Conservation (phyloP, 2,329 filamentous ascomycete genomes). For the Alternaria consortialis region DNA sequence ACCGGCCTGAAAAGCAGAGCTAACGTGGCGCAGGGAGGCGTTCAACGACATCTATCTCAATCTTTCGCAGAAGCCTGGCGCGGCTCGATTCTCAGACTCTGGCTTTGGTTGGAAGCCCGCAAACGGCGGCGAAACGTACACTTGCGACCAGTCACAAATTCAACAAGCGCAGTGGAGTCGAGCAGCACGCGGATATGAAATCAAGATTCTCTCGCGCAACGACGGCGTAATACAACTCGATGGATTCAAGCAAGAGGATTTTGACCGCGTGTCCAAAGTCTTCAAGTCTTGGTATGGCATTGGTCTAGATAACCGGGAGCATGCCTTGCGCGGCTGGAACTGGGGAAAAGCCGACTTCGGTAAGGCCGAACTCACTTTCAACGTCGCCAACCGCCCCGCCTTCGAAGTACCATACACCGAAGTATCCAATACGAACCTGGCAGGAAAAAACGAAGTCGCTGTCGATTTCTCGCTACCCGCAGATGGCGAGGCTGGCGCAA, state of each 20-base stretch:
- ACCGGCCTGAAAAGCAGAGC: background rate
- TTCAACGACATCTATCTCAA: constrained; percentile 98
- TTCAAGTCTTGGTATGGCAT: constrained; percentile 99
- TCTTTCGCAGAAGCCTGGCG: constrained; percentile 88
- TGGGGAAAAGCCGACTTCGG: constrained; percentile 99
- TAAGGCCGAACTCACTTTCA: constrained; percentile 94
- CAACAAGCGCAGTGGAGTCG: constrained; percentile 91
- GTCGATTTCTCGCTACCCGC: constrained; percentile 87
- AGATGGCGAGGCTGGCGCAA: constrained; percentile 76
- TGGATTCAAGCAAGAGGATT: constrained; percentile 93
- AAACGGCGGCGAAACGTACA: constrained; percentile 89
- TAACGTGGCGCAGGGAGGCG: constrained; percentile 71
- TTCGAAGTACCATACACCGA: constrained; percentile 98
- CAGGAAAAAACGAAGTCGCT: constrained; percentile 96
- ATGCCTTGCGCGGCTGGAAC: constrained; percentile 96
- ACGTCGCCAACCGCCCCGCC: constrained; percentile 93
- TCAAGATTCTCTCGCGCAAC: constrained; percentile 87
- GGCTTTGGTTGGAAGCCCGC: constrained; percentile 95
- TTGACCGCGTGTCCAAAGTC: constrained; percentile 86
- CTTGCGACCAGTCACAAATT: constrained; percentile 87
- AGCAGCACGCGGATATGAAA: constrained; percentile 88
- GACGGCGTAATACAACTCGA: constrained; percentile 91
- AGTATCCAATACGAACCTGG: constrained; percentile 96
- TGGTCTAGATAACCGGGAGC: constrained; percentile 89
- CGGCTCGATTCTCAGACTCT: constrained; percentile 92